Evolutionary conservation across 2,329 filamentous ascomycete species (phyloP).

Genomic region (Neodidymelliopsis sp.): DNA sequence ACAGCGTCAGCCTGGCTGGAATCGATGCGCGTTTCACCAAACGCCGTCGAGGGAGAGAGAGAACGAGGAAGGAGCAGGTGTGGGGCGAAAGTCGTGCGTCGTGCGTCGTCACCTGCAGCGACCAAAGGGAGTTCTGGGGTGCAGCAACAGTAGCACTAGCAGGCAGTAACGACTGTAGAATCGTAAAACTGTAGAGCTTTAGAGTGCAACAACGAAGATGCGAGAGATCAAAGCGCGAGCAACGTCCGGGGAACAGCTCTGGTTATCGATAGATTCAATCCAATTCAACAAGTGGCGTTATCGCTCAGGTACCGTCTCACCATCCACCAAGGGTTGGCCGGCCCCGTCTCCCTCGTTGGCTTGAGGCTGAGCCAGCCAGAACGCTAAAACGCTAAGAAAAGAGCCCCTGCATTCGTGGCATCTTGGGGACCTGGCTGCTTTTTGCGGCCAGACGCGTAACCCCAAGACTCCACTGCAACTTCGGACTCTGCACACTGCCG

Average conservation of each 20-base stretch:
- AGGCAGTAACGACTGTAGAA: slow-evolving; percentile 2
- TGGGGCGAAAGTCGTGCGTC: slow-evolving; percentile 3
- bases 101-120: slow-evolving; percentile 10
- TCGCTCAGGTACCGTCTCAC: slow-evolving; percentile 17
- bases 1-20: slow-evolving; percentile 13
- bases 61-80: slow-evolving; percentile 8
- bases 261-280: slow-evolving; percentile 5
- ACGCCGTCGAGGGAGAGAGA: slow-evolving; percentile 10
- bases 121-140: slow-evolving; percentile 1
- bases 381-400: slow-evolving; percentile 6
- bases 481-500: slow-evolving; percentile 6
- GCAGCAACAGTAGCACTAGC: no score
- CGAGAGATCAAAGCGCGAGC: slow-evolving; percentile 4
- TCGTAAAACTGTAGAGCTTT: no score
- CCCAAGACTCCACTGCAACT: slow-evolving; percentile 2
- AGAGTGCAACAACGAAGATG: neutral
- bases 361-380: slow-evolving; percentile 17
- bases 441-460: slow-evolving; percentile 14
- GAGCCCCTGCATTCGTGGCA: slow-evolving; percentile 12
- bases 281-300: slow-evolving; percentile 15
- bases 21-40: slow-evolving; percentile 20
- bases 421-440: no score
- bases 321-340: neutral
- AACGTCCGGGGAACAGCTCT: slow-evolving; percentile 6
- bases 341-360: neutral